Percentiles rank a stretch among this genome's conserved stretches.
Evolutionary conservation across 768 basidiomycete genomes (phyloP).

Genomic region (Filobasidium wieringae): DNA sequence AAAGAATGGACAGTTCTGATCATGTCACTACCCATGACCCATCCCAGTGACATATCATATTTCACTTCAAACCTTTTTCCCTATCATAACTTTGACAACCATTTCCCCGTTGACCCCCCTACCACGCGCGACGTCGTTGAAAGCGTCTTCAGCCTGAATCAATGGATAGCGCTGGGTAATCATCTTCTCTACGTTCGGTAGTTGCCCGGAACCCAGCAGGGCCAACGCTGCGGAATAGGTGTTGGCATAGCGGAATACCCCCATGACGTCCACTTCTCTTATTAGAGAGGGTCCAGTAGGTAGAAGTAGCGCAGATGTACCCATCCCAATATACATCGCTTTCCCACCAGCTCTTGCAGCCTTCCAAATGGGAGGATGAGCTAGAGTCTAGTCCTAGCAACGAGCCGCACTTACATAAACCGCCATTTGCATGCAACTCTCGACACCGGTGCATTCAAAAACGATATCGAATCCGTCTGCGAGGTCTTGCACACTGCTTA

Average conservation of each 20-base stretch:
- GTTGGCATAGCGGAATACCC: constrained; percentile 73
- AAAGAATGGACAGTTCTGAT: too few relatives aligned
- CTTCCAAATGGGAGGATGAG: constrained; percentile 40
- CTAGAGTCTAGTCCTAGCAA: background rate
- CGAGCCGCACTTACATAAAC: constrained; percentile 55
- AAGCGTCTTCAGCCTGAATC: constrained; percentile 57
- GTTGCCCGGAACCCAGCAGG: constrained; percentile 59
- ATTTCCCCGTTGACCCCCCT: constrained; percentile 65
- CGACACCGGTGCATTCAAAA: constrained; percentile 91
- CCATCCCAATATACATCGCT: constrained; percentile 94
- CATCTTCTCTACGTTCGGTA: constrained; percentile 57
- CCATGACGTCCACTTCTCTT: constrained; percentile 84
- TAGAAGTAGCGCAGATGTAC: constrained; percentile 63
- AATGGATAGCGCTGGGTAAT: constrained; percentile 48
- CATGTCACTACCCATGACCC: too few relatives aligned
- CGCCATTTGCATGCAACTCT: constrained; percentile 80
- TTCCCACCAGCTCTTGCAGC: constrained; percentile 73
- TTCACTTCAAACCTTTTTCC: background rate
- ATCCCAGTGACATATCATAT: too few relatives aligned
- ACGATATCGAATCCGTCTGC: constrained; percentile 78
- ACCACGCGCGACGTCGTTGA: constrained; percentile 67
- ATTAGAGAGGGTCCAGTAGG: constrained; percentile 73
- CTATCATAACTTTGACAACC: constrained; percentile 84
- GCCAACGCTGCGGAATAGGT: constrained; percentile 78
- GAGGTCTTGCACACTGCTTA: constrained; percentile 50